These are phyloP conservation scores for Saccharomycopsis oosterbeekiorum DNA, from an alignment of 805 yeast species.

Conservation along the genomic window DNA sequence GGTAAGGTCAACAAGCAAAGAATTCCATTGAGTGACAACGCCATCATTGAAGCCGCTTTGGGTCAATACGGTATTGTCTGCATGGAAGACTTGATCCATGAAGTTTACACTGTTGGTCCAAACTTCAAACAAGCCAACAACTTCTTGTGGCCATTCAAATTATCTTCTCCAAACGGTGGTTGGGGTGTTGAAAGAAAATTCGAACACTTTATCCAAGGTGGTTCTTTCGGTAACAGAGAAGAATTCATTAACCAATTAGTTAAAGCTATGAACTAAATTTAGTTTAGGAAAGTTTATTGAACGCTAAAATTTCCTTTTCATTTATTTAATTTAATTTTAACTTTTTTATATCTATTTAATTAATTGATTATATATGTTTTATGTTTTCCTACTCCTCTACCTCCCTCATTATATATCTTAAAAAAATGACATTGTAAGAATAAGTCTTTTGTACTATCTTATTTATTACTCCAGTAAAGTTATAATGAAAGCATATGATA, in stretches of 20 bases:
- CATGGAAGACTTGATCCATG: slow-evolving; percentile 91
- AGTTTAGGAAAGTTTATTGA: neutral
- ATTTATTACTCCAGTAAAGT: neutral
- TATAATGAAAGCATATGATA: neutral
- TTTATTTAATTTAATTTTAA: neutral
- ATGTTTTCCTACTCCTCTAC: neutral
- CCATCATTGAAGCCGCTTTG: slow-evolving; percentile 76
- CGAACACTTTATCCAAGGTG: slow-evolving; percentile 96
- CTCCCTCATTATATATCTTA: neutral
- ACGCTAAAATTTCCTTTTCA: neutral
- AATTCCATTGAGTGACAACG: slow-evolving; percentile 79
- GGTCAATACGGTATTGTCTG: slow-evolving; percentile 91
- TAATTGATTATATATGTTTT: slow-evolving; percentile 1
- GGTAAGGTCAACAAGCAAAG: slow-evolving; percentile 96
- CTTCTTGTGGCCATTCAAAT: slow-evolving; percentile 97
- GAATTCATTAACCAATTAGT: slow-evolving; percentile 89
- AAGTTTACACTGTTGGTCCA: slow-evolving; percentile 93
- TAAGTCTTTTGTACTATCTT: neutral
- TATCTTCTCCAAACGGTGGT: slow-evolving; percentile 95
- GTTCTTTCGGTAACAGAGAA: slow-evolving; percentile 98
- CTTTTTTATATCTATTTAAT: slow-evolving; percentile 1
- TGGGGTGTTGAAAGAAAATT: slow-evolving; percentile 96
- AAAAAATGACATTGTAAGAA: slow-evolving; percentile 1
- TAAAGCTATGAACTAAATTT: slow-evolving; percentile 78
- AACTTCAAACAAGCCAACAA: slow-evolving; percentile 98